Percentiles rank a stretch among this genome's conserved stretches.
These are phyloP conservation scores for Lipomyces starkeyi DNA, from an alignment of 805 yeast genomes.

Conservation along the genomic window DNA sequence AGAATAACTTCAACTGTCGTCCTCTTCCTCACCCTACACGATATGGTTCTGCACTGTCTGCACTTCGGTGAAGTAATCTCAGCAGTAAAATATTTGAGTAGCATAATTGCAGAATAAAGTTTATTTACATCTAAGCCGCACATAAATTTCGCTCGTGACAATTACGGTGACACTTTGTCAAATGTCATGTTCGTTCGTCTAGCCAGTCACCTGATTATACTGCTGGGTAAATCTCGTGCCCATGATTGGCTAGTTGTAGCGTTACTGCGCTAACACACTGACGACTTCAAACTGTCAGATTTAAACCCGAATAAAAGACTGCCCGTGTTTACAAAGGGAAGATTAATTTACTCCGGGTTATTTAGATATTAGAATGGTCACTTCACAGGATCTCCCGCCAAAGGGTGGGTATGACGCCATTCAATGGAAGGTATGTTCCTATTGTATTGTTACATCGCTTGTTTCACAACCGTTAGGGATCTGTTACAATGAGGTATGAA, in stretches of 20 bases:
- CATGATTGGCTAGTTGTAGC: background rate
- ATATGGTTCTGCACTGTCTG: no score
- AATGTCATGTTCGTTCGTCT: background rate
- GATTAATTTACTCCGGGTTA: background rate
- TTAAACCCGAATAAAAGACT: background rate
- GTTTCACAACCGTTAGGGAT: no score
- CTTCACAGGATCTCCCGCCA: constrained; percentile 81
- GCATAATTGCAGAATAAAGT: background rate
- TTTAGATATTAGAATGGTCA: constrained; percentile 9
- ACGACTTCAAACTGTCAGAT: background rate
- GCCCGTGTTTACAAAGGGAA: background rate
- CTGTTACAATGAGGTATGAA: no score
- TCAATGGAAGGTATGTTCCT: constrained; percentile 67
- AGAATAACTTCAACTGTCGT: background rate
- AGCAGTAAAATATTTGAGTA: no score
- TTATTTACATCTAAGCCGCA: background rate
- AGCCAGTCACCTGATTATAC: background rate
- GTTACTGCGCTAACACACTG: background rate
- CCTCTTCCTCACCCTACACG: background rate
- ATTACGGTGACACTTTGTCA: background rate
- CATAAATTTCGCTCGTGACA: background rate
- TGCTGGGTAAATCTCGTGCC: background rate
- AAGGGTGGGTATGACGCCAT: constrained; percentile 82
- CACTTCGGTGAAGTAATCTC: no score
- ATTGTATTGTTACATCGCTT: background rate